Percentiles rank a stretch among this genome's conserved stretches.
These are phyloP conservation scores for Drosera capensis DNA, from an alignment of 148 eudicot species.

Conservation along the genomic window DNA sequence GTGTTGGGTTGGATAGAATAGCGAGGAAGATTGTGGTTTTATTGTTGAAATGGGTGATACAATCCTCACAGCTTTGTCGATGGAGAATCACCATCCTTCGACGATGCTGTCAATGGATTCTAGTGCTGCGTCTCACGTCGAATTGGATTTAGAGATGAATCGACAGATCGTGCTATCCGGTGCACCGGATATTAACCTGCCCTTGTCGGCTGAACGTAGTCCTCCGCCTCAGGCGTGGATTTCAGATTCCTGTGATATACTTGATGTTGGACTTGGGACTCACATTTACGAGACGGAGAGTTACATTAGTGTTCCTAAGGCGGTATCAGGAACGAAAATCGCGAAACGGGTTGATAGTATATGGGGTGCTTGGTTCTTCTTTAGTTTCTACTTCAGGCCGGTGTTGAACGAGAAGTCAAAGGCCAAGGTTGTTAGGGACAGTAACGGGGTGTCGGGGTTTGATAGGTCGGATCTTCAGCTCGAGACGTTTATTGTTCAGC, in stretches of 20 bases:
- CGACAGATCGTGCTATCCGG: slow-evolving; percentile 32
- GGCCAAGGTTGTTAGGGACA: slow-evolving; percentile 30
- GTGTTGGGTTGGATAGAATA: background rate
- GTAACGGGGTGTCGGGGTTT: slow-evolving; percentile 35
- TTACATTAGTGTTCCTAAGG: slow-evolving; percentile 31
- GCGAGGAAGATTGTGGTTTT: background rate
- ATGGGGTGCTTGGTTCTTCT: slow-evolving; percentile 82
- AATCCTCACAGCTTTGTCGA: slow-evolving; percentile 22
- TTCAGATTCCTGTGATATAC: slow-evolving; percentile 24
- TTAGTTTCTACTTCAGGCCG: slow-evolving; percentile 56
- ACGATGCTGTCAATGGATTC: slow-evolving; percentile 66
- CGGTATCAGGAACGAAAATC: slow-evolving; percentile 31
- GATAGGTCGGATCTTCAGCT: slow-evolving; percentile 56
- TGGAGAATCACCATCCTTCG: slow-evolving; percentile 54
- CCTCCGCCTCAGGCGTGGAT: slow-evolving; percentile 38
- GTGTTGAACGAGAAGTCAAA: slow-evolving; percentile 44
- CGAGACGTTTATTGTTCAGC: slow-evolving; percentile 56
- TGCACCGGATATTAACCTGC: slow-evolving; percentile 56
- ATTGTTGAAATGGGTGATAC: slow-evolving; percentile 9
- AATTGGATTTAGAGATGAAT: slow-evolving; percentile 52
- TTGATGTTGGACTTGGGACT: slow-evolving; percentile 51
- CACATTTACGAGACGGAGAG: slow-evolving; percentile 39
- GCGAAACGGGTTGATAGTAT: slow-evolving; percentile 60
- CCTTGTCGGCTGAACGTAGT: slow-evolving; percentile 42
- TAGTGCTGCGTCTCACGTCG: slow-evolving; percentile 54